These are phyloP conservation scores for thale cress (Arabidopsis thaliana) DNA, from an alignment of 345 rosid genomes.

Conservation along the genomic window DNA sequence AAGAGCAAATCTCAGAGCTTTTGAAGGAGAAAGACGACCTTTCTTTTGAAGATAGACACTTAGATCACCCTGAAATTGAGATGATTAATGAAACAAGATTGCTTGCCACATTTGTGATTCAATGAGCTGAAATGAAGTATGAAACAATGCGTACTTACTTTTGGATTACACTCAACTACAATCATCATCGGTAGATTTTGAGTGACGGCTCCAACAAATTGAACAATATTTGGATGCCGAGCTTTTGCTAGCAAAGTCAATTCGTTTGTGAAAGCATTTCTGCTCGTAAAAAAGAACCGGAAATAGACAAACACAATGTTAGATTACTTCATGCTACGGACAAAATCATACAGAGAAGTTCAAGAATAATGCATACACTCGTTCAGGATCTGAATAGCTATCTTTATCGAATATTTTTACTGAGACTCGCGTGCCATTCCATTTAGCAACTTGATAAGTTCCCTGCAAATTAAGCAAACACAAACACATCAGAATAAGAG, in stretches of 20 bases:
- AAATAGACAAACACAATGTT: neutral
- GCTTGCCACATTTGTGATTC: neutral
- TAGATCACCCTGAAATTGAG: slow-evolving; percentile 75
- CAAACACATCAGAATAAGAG: neutral
- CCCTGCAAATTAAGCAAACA: slow-evolving; percentile 57
- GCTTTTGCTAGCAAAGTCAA: slow-evolving; percentile 82
- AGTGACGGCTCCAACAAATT: slow-evolving; percentile 98
- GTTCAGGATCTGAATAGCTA: slow-evolving; percentile 67
- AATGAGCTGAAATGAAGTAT: slow-evolving; percentile 14
- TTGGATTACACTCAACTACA: slow-evolving; percentile 79
- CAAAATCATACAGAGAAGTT: neutral
- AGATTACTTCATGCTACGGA: slow-evolving; percentile 10
- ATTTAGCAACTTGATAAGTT: slow-evolving; percentile 91
- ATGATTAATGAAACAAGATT: slow-evolving; percentile 16
- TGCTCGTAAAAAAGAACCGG: slow-evolving; percentile 43
- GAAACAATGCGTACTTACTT: slow-evolving; percentile 54
- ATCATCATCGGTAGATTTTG: slow-evolving; percentile 98
- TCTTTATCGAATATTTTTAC: slow-evolving; percentile 92
- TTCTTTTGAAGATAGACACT: slow-evolving; percentile 81
- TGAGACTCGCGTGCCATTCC: slow-evolving; percentile 96
- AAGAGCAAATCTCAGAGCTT: slow-evolving; percentile 44
- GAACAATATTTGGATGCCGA: slow-evolving; percentile 96
- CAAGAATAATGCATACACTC: slow-evolving; percentile 58
- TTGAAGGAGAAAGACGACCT: slow-evolving; percentile 55
- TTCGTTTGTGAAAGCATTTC: slow-evolving; percentile 85